Evolutionary conservation across 108 stramenopile species (phyloP).

Genomic region (Nitzschia palea): DNA sequence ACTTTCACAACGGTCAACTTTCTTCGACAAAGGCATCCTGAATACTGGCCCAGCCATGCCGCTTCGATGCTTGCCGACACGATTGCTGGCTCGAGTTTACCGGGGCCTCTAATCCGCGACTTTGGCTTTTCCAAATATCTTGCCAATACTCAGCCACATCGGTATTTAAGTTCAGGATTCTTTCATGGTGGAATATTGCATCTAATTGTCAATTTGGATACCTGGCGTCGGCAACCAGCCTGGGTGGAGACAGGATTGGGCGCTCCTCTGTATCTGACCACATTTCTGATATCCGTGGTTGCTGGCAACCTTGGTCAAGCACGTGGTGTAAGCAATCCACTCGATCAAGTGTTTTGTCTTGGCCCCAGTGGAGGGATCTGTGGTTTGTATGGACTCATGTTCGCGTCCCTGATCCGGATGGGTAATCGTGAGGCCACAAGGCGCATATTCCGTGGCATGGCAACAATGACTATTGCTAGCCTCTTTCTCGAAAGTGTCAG

Average conservation of each 20-base stretch:
- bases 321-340: neutral
- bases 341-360: slow-evolving; percentile 30
- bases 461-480: slow-evolving; percentile 51
- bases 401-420: slow-evolving; percentile 62
- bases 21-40: slow-evolving; percentile 47
- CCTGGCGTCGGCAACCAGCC: slow-evolving; percentile 44
- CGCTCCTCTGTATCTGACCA: slow-evolving; percentile 55
- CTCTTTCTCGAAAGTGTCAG: slow-evolving; percentile 54
- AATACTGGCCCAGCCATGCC: slow-evolving; percentile 48
- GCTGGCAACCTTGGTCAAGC: slow-evolving; percentile 65
- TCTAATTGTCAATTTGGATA: slow-evolving; percentile 58
- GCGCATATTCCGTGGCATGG: slow-evolving; percentile 58
- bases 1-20: slow-evolving; percentile 48
- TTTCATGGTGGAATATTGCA: slow-evolving; percentile 71
- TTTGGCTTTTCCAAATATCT: slow-evolving; percentile 56
- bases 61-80: slow-evolving; percentile 33
- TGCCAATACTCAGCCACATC: slow-evolving; percentile 54
- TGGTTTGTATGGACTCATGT: slow-evolving; percentile 75
- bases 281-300: slow-evolving; percentile 61
- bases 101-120: slow-evolving; percentile 52
- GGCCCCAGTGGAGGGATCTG: slow-evolving; percentile 81
- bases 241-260: slow-evolving; percentile 71
- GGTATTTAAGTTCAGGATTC: slow-evolving; percentile 76
- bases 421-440: slow-evolving; percentile 28
- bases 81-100: slow-evolving; percentile 27